Percentiles rank a stretch among this genome's conserved stretches.
Evolutionary conservation across 2,329 filamentous ascomycete species (phyloP).

Genomic region (Daldinia eschscholtzii): DNA sequence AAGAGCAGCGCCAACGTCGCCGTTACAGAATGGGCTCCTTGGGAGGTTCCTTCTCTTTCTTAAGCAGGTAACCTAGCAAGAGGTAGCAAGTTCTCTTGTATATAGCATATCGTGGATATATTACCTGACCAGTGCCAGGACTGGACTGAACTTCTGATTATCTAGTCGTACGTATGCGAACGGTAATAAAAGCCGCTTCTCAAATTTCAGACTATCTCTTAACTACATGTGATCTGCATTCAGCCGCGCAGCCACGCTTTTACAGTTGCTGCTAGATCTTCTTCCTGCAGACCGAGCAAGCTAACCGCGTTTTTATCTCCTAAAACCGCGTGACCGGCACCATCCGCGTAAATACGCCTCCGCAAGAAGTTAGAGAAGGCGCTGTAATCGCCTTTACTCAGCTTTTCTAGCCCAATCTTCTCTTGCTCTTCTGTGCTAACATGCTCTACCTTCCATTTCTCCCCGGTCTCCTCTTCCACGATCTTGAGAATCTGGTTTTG

Average conservation of each 20-base stretch:
- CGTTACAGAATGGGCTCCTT: slow-evolving; percentile 57
- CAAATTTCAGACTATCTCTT: not conserved
- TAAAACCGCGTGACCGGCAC: slow-evolving; percentile 43
- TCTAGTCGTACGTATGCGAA: slow-evolving; percentile 13
- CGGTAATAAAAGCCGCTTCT: slow-evolving; percentile 9
- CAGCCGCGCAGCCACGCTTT: slow-evolving; percentile 41
- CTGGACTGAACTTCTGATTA: not conserved
- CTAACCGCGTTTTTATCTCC: slow-evolving; percentile 43
- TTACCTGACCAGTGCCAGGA: not conserved
- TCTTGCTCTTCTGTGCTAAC: slow-evolving; percentile 53
- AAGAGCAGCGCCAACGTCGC: slow-evolving; percentile 57
- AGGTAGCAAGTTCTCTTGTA: slow-evolving; percentile 18
- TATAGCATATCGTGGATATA: slow-evolving; percentile 16
- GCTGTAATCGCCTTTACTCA: slow-evolving; percentile 57
- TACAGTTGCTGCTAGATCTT: slow-evolving; percentile 45
- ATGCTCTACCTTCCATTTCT: slow-evolving; percentile 63
- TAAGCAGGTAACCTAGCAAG: slow-evolving; percentile 38
- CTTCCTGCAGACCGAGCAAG: slow-evolving; percentile 47
- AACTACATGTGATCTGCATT: not conserved
- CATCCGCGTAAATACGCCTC: slow-evolving; percentile 46
- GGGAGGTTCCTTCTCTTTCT: slow-evolving; percentile 56
- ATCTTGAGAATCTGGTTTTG: slow-evolving; percentile 69
- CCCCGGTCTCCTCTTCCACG: slow-evolving; percentile 65
- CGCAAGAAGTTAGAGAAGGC: slow-evolving; percentile 48
- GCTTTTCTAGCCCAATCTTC: slow-evolving; percentile 57